Conservation (phyloP, 2,329 filamentous ascomycete species). For the Beauveria sp. region DNA sequence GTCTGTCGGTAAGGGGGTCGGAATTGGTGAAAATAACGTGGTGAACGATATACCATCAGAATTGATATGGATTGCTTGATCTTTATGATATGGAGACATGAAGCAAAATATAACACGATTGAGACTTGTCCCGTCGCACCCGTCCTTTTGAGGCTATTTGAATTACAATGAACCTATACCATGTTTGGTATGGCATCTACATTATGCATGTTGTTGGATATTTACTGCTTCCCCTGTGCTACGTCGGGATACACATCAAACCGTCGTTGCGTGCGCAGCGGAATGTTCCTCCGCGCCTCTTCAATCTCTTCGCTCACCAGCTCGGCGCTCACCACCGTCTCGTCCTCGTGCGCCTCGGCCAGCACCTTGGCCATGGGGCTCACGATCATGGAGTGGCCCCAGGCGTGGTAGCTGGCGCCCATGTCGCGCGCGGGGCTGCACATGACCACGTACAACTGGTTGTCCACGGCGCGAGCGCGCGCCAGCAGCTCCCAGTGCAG, state of each 20-base stretch:
- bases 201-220: not conserved
- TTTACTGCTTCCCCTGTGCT: conserved; percentile 39
- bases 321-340: conserved; percentile 68
- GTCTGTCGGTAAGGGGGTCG: not conserved
- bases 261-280: conserved; percentile 72
- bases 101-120: not conserved
- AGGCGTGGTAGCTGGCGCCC: conserved; percentile 71
- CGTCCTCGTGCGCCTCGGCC: conserved; percentile 67
- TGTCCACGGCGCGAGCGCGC: conserved; percentile 79
- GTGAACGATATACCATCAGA: conserved; percentile 3
- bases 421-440: conserved; percentile 85
- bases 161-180: not conserved
- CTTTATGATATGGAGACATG: not conserved
- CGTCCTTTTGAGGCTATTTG: not conserved
- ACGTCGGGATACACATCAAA: conserved; percentile 97
- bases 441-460: conserved; percentile 87
- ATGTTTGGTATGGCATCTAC: not conserved
- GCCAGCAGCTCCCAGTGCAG: conserved; percentile 86
- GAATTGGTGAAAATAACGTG: not conserved
- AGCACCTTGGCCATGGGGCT: conserved; percentile 84
- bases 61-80: not conserved
- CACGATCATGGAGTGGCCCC: conserved; percentile 81
- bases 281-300: conserved; percentile 73
- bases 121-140: not conserved
- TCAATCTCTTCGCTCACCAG: conserved; percentile 61